Evolutionary conservation across 805 yeast species (phyloP).

Genomic region (Nakazawaea holstii): DNA sequence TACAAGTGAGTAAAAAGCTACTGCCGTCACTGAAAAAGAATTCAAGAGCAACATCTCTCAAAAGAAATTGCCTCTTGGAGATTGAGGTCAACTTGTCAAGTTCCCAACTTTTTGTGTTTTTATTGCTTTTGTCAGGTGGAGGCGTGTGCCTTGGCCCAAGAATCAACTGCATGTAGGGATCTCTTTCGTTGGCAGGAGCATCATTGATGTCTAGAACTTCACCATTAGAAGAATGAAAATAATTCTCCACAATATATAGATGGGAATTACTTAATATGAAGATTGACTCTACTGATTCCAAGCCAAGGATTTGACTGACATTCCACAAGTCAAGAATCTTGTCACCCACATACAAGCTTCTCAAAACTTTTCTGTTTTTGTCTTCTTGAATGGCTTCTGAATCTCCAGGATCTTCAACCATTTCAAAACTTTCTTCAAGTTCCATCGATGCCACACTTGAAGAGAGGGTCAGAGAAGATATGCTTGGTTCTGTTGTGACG

Average conservation of each 20-base stretch:
- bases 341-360: slow-evolving; percentile 67
- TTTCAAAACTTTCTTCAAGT: slow-evolving; percentile 30
- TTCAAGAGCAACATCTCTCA: slow-evolving; percentile 79
- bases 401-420: slow-evolving; percentile 35
- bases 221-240: slow-evolving; percentile 48
- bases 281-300: slow-evolving; percentile 73
- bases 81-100: slow-evolving; percentile 54
- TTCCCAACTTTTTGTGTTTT: slow-evolving; percentile 58
- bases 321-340: slow-evolving; percentile 69
- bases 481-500: not conserved
- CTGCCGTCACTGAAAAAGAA: slow-evolving; percentile 70
- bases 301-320: slow-evolving; percentile 67
- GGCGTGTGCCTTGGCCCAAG: slow-evolving; percentile 36
- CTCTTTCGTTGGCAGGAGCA: slow-evolving; percentile 57
- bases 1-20: slow-evolving; percentile 63
- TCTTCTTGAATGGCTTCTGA: slow-evolving; percentile 45
- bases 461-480: not conserved
- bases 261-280: slow-evolving; percentile 63
- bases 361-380: slow-evolving; percentile 66
- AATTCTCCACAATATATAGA: slow-evolving; percentile 65
- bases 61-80: slow-evolving; percentile 68
- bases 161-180: slow-evolving; percentile 62
- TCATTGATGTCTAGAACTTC: slow-evolving; percentile 63
- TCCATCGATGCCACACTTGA: slow-evolving; percentile 9
- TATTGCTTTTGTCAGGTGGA: slow-evolving; percentile 21